Evolutionary conservation across 1,139 yeast genomes (phyloP).

Genomic region (Candida labiduridarum): DNA sequence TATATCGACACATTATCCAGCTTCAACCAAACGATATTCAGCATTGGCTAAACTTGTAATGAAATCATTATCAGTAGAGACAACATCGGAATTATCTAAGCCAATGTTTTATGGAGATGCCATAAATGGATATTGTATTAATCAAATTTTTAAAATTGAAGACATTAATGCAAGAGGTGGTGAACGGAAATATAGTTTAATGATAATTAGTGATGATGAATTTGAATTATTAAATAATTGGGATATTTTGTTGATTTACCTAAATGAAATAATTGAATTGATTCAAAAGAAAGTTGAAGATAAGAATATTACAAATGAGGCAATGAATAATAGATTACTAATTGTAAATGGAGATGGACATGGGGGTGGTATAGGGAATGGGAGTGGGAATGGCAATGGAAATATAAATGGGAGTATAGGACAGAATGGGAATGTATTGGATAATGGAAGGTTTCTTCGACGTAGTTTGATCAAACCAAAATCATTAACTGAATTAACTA

Average conservation of each 20-base stretch:
- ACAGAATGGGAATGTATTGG: conserved; percentile 26
- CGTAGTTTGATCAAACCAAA: conserved; percentile 56
- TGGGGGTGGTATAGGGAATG: neutral
- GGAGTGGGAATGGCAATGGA: too few relatives aligned
- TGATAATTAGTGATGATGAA: conserved; percentile 65
- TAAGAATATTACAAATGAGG: conserved; percentile 8
- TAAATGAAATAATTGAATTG: conserved; percentile 52
- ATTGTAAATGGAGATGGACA: too few relatives aligned
- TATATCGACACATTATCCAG: conserved; percentile 67
- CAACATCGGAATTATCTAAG: conserved; percentile 62
- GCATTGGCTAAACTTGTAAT: conserved; percentile 61
- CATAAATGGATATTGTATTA: conserved; percentile 65
- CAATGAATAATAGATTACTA: conserved; percentile 2
- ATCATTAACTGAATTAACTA: conserved; percentile 59
- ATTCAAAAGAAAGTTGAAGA: conserved; percentile 48
- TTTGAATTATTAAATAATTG: conserved; percentile 55
- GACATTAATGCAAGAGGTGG: conserved; percentile 80
- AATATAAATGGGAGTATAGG: conserved; percentile 16
- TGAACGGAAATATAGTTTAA: conserved; percentile 69
- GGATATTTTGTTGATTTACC: conserved; percentile 54
- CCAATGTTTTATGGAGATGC: conserved; percentile 77
- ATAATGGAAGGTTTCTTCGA: conserved; percentile 57
- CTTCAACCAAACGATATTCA: conserved; percentile 52
- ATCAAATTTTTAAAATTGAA: conserved; percentile 64
- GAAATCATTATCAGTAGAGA: conserved; percentile 73